Percentiles rank a stretch among this genome's conserved stretches.
Conservation (phyloP, 768 basidiomycete species). For the Boletellus ananiceps region DNA sequence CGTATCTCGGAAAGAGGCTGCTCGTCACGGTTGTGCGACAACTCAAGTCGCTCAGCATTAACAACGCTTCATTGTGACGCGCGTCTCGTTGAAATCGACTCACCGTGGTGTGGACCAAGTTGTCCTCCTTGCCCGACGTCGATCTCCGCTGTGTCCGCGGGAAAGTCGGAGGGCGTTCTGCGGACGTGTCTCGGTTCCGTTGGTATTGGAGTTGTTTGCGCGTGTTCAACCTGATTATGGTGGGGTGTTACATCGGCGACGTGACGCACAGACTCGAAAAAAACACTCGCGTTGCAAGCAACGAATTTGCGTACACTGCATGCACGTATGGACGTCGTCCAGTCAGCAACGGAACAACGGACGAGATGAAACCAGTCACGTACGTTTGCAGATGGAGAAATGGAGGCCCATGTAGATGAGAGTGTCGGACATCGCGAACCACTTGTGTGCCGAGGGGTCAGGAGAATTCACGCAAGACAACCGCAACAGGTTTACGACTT, state of each 20-base stretch:
- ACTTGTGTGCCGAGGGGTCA: slow-evolving; percentile 23
- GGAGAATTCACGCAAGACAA: not conserved
- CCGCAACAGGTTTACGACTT: slow-evolving; percentile 8
- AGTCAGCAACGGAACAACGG: not conserved
- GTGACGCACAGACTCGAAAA: too few species aligned
- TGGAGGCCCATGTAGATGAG: slow-evolving; percentile 51
- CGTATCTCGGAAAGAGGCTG: too few species aligned
- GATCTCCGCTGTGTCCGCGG: too few species aligned
- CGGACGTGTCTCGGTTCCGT: not conserved
- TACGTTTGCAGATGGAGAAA: slow-evolving; percentile 50
- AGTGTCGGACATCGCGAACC: slow-evolving; percentile 44
- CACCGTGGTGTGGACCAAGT: too few species aligned
- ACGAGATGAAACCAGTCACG: slow-evolving; percentile 4
- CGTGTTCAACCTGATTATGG: not conserved
- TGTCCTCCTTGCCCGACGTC: too few species aligned
- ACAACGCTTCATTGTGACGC: too few species aligned
- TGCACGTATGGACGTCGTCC: not conserved
- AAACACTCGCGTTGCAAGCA: slow-evolving; percentile 39
- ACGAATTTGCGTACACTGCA: slow-evolving; percentile 48
- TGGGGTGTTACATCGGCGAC: too few species aligned
- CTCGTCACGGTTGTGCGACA: too few species aligned
- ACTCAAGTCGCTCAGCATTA: too few species aligned
- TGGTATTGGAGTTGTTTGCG: not conserved
- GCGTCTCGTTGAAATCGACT: too few species aligned
- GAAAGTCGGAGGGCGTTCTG: not conserved